These are phyloP conservation scores for Tetrahymena thermophila DNA, from an alignment of 73 alveolate species.

Conservation along the genomic window DNA sequence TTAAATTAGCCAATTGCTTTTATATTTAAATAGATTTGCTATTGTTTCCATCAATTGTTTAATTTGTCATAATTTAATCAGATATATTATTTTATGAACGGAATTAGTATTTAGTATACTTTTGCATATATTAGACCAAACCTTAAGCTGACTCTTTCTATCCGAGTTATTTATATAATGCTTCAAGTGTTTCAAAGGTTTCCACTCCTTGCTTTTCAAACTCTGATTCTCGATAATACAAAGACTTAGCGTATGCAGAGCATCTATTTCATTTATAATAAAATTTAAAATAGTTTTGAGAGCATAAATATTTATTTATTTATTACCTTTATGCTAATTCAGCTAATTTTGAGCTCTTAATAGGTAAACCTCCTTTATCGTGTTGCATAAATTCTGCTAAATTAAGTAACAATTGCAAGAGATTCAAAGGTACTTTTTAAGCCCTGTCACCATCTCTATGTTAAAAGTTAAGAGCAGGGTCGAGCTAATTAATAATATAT, in stretches of 20 bases:
- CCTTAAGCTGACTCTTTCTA: slow-evolving; percentile 97
- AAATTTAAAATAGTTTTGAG: not conserved
- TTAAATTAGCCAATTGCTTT: slow-evolving; percentile 46
- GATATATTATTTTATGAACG: slow-evolving; percentile 54
- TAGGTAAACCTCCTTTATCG: slow-evolving; percentile 80
- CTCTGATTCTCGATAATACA: slow-evolving; percentile 90
- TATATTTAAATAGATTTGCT: slow-evolving; percentile 65
- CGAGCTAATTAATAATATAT: slow-evolving; percentile 59
- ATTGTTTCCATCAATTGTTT: slow-evolving; percentile 76
- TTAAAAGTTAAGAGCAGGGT: slow-evolving; percentile 56
- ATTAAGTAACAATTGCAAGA: slow-evolving; percentile 80
- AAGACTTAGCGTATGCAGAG: slow-evolving; percentile 96
- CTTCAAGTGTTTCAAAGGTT: slow-evolving; percentile 15
- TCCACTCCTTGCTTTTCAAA: slow-evolving; percentile 67
- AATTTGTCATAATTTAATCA: slow-evolving; percentile 59
- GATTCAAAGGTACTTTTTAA: slow-evolving; percentile 68
- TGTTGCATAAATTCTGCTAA: slow-evolving; percentile 95
- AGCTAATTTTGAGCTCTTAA: slow-evolving; percentile 81
- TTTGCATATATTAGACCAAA: slow-evolving; percentile 58
- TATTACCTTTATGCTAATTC: slow-evolving; percentile 74
- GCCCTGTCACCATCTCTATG: slow-evolving; percentile 10
- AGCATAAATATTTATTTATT: not conserved
- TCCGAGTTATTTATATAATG: slow-evolving; percentile 71
- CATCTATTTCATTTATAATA: slow-evolving; percentile 36
- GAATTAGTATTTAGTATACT: not conserved